These are phyloP conservation scores for Trypanosoma rangeli DNA, from an alignment of 208 protist species.

Conservation along the genomic window DNA sequence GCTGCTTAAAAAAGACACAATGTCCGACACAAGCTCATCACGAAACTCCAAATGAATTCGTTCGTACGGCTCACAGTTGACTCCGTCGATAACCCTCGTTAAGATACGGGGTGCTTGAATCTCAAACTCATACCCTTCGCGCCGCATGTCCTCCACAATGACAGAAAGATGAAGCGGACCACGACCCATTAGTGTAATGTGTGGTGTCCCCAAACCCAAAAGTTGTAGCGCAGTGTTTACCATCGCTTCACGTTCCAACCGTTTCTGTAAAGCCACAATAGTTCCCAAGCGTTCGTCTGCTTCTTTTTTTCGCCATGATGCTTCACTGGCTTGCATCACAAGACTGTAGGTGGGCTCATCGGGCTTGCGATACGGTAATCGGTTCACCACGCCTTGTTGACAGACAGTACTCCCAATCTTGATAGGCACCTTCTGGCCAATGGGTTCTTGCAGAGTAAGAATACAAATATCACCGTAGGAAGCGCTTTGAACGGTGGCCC, in stretches of 20 bases:
- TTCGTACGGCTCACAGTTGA: conserved; percentile 88
- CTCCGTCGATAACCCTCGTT: conserved; percentile 74
- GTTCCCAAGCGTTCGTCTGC: conserved; percentile 73
- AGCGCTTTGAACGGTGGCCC: conserved; percentile 56
- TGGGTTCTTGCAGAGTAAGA: conserved; percentile 78
- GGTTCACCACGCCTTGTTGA: conserved; percentile 57
- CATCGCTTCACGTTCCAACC: conserved; percentile 91
- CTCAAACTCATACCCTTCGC: conserved; percentile 97
- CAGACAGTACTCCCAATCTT: conserved; percentile 89
- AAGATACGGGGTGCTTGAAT: conserved; percentile 94
- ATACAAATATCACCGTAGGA: conserved; percentile 87
- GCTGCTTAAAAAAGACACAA: conserved; percentile 85
- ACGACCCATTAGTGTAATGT: conserved; percentile 90
- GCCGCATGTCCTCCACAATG: conserved; percentile 97
- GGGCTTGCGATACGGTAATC: conserved; percentile 88
- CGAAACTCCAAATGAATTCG: conserved; percentile 82
- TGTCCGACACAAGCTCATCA: conserved; percentile 55
- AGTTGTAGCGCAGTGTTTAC: conserved; percentile 93
- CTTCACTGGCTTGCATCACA: conserved; percentile 89
- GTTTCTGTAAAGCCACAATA: conserved; percentile 62
- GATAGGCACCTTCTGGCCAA: conserved; percentile 85
- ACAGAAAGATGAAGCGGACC: conserved; percentile 97
- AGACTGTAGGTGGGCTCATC: conserved; percentile 96
- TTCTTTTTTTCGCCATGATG: conserved; percentile 91
- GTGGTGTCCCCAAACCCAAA: conserved; percentile 35